A percentile compares a stretch with the other conserved stretches of the same genome.
phyloP scores from a whole-genome alignment of 2,329 filamentous ascomycete genomes.

The Fusarium abutilonis region DNA sequence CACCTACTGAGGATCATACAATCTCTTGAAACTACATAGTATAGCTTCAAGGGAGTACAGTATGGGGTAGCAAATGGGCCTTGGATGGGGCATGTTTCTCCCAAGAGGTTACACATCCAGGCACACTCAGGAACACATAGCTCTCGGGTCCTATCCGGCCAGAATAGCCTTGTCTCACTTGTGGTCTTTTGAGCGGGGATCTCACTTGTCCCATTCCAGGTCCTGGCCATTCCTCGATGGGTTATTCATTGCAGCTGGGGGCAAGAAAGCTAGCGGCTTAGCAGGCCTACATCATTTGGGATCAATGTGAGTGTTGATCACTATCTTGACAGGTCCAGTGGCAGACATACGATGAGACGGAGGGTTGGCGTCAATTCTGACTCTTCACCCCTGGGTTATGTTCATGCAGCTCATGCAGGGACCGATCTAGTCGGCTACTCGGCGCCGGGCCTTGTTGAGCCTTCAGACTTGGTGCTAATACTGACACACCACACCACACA shows the following conservation, averaged over 20 bases:
- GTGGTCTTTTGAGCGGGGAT: slow-evolving; percentile 43
- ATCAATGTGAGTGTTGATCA: slow-evolving; percentile 10
- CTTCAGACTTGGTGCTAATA: slow-evolving; percentile 1
- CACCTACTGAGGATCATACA: slow-evolving; percentile 26
- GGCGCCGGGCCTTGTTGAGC: slow-evolving; percentile 3
- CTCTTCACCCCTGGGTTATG: slow-evolving; percentile 31
- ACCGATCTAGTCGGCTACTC: slow-evolving; percentile 24
- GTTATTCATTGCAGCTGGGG: slow-evolving; percentile 38
- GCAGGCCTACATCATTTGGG: slow-evolving; percentile 20
- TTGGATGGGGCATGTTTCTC: slow-evolving; percentile 32
- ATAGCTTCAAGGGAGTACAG: slow-evolving; percentile 24
- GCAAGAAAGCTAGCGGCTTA: slow-evolving; percentile 31
- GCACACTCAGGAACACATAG: slow-evolving; percentile 34
- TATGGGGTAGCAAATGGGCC: slow-evolving; percentile 18
- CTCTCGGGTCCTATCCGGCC: slow-evolving; percentile 38
- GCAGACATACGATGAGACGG: slow-evolving; percentile 19
- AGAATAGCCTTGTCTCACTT: slow-evolving; percentile 46
- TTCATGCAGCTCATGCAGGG: slow-evolving; percentile 41
- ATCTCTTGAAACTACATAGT: slow-evolving; percentile 3
- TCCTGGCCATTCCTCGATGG: slow-evolving; percentile 38
- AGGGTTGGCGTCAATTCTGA: slow-evolving; percentile 24
- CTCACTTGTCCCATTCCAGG: slow-evolving; percentile 42
- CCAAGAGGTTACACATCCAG: slow-evolving; percentile 25
- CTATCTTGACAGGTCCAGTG: slow-evolving; percentile 24
- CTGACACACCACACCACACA: not conserved